Base-by-base conservation (phyloP, 192 early-diverging fungal species). In the Thamnidium elegans region DNA sequence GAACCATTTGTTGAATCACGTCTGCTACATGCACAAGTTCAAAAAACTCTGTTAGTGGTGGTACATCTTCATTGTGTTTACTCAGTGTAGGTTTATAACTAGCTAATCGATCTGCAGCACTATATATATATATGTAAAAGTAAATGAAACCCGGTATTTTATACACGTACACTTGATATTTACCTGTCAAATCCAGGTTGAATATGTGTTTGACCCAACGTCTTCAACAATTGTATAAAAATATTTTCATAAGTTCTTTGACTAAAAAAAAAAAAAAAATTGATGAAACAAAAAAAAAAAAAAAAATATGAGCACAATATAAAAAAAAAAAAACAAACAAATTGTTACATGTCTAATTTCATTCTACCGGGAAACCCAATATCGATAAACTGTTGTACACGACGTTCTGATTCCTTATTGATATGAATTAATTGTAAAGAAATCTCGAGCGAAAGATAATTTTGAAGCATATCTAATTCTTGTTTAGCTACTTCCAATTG, bases 11-110 rank as follows among this genome's bases (percentile, higher is more conserved):
- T 53, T 93, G 88, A 31, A 91, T 87, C 54, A 97, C 73, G 78
- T 99, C 96, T 17, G 89, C 89, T 50, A 99, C 81, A 76, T 99
- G 96, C 14, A 97, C 88, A 44, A 99, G 77, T 69, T 94, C 96
- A 74, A 97, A 94, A 71, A 97, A 97, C 56, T 93, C 90, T 64
- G 71, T 81, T 32, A 87, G 72, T 47, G 83, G 89, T 48, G 82
- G 84, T 50, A 87, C 82, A 55, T 78, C 77, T 31, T 68, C 68
- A 19, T 42, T 64, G 21, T 70, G 42, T 62, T 62, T 71, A 72
- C 77, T 69, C 31, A 50, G 32, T 11, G 55, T 48, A 19, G 84
- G 65, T 66, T 80, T 69, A 75, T 81, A 79, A 23, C 71, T 43
- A 11, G 76, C 61, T 36, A 84, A 58, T 34, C 74, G 70, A 65